phyloP scores from a whole-genome alignment of 2,329 filamentous ascomycete species.

The Monilinia polystroma region DNA sequence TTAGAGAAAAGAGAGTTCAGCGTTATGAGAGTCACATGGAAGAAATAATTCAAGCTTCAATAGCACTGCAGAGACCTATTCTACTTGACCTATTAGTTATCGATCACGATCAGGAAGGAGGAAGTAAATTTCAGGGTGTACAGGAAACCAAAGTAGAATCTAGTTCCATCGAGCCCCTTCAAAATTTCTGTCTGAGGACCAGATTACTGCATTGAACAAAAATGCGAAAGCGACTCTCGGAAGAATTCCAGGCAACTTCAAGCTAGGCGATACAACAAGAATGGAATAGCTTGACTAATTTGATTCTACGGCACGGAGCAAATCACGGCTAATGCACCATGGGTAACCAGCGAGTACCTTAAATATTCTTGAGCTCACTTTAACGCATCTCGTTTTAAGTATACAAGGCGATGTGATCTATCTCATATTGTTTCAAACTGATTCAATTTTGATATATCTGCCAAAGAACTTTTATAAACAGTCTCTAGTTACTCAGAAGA shows the following conservation, averaged over 20 bases:
- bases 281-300: conserved; percentile 40
- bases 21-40: conserved; percentile 56
- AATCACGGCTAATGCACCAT: background rate
- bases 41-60: conserved; percentile 40
- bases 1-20: conserved; percentile 66
- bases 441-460: background rate
- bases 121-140: background rate
- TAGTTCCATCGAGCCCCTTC: conserved; percentile 48
- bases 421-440: background rate
- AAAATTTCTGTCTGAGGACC: conserved; percentile 70
- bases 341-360: background rate
- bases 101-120: background rate
- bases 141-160: background rate
- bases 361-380: no score
- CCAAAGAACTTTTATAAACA: background rate
- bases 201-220: conserved; percentile 65
- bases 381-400: background rate
- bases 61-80: conserved; percentile 24
- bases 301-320: conserved; percentile 25
- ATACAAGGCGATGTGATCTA: background rate
- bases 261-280: conserved; percentile 33
- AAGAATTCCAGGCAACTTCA: conserved; percentile 30
- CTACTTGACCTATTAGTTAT: background rate
- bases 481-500: background rate
- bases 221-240: conserved; percentile 61